These are phyloP conservation scores for Nymphaea colorata DNA, from an alignment of 164 flowering plant genomes.

Conservation along the genomic window DNA sequence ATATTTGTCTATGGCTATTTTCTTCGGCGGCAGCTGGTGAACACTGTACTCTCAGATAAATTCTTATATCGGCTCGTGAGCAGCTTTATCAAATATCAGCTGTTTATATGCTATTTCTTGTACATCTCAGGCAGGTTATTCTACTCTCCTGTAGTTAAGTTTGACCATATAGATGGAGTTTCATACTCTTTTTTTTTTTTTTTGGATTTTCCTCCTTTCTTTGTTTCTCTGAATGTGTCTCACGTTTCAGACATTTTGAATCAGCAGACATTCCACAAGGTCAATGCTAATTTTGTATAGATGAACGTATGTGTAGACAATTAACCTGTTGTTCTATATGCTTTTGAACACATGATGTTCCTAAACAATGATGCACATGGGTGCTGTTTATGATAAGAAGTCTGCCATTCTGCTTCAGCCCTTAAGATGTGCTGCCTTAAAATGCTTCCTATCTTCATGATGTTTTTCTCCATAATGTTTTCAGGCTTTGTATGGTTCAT, in stretches of 20 bases:
- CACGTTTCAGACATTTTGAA: too few species aligned
- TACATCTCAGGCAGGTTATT: constrained; percentile 70
- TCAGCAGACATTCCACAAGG: too few species aligned
- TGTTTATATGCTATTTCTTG: constrained; percentile 77
- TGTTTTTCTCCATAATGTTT: constrained; percentile 2
- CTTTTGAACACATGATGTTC: too few species aligned
- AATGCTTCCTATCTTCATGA: neutral
- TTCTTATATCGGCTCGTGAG: constrained; percentile 56
- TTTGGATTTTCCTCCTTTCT: too few species aligned
- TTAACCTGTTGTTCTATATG: too few species aligned
- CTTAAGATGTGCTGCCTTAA: neutral
- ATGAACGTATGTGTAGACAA: too few species aligned
- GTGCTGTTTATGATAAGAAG: too few species aligned
- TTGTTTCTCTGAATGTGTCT: too few species aligned
- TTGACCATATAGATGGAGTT: neutral
- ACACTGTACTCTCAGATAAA: constrained; percentile 74
- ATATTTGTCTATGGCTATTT: constrained; percentile 85
- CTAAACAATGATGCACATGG: too few species aligned
- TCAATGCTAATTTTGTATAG: too few species aligned
- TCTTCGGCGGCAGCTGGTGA: constrained; percentile 77
- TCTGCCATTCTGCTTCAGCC: too few species aligned
- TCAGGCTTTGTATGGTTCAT: constrained; percentile 97
- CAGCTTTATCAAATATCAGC: constrained; percentile 74
- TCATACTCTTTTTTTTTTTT: too few species aligned
- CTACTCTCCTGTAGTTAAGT: neutral